These are phyloP conservation scores for Plasmodium relictum DNA, from an alignment of 169 alveolate genomes.

Conservation along the genomic window DNA sequence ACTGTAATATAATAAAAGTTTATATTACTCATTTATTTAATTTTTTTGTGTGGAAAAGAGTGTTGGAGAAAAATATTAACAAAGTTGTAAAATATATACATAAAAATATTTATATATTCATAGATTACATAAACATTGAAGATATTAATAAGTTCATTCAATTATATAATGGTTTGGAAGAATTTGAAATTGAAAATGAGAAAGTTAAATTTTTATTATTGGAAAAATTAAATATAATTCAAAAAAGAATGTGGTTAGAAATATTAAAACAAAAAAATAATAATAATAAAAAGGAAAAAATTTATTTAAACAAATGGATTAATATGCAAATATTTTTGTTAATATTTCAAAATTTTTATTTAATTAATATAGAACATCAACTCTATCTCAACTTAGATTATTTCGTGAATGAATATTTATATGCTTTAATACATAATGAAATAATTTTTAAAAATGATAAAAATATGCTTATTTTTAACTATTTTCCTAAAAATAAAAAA, in stretches of 20 bases:
- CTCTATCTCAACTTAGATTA: constrained; percentile 21
- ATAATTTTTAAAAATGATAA: constrained; percentile 42
- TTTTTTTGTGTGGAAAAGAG: constrained; percentile 50
- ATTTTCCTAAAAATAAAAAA: constrained; percentile 67
- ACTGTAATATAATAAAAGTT: constrained; percentile 14
- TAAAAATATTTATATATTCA: constrained; percentile 28
- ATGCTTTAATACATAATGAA: constrained; percentile 22
- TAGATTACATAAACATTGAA: constrained; percentile 3
- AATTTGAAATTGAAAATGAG: constrained; percentile 5
- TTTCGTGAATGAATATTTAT: constrained; percentile 29
- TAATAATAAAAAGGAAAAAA: constrained; percentile 5
- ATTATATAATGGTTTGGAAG: constrained; percentile 4
- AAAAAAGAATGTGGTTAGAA: constrained; percentile 30
- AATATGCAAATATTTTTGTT: constrained; percentile 18
- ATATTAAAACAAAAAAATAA: constrained; percentile 38
- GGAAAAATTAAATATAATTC: constrained; percentile 12
- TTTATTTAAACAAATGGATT: constrained; percentile 26
- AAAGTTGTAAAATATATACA: constrained; percentile 9
- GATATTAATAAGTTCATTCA: constrained; percentile 22
- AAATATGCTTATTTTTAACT: constrained; percentile 26
- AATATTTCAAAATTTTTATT: constrained; percentile 15
- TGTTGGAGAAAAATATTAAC: constrained; percentile 18
- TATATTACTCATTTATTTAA: constrained; percentile 54
- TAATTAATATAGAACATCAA: constrained; percentile 59
- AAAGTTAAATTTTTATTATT: constrained; percentile 14